phyloP scores from a whole-genome alignment of 2,329 filamentous ascomycete species.

The Xylogone sp. region DNA sequence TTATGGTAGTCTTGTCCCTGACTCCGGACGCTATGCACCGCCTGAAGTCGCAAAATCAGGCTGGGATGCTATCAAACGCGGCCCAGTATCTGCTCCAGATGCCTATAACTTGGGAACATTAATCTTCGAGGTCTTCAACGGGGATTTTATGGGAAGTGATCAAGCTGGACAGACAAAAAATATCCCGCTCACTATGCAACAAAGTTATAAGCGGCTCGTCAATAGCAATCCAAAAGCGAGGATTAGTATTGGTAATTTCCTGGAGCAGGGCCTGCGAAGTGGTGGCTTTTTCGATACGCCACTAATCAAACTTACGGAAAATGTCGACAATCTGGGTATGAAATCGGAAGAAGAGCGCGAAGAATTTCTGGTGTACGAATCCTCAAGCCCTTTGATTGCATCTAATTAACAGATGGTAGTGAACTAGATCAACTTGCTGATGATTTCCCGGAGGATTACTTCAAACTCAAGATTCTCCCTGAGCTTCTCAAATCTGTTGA shows the following conservation, averaged over 20 bases:
- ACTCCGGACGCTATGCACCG: slow-evolving; percentile 77
- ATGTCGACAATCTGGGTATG: slow-evolving; percentile 86
- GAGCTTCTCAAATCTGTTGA: slow-evolving; percentile 98
- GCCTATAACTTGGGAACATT: slow-evolving; percentile 82
- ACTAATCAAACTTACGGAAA: slow-evolving; percentile 86
- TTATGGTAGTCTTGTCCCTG: slow-evolving; percentile 83
- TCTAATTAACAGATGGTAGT: slow-evolving; percentile 26
- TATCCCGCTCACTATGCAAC: slow-evolving; percentile 83
- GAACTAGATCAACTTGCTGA: slow-evolving; percentile 84
- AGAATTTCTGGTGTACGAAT: slow-evolving; percentile 66
- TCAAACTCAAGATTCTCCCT: slow-evolving; percentile 93
- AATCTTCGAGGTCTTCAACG: slow-evolving; percentile 90
- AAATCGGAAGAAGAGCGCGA: slow-evolving; percentile 84
- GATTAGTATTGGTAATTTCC: slow-evolving; percentile 77
- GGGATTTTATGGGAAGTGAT: slow-evolving; percentile 69
- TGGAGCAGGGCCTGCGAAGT: slow-evolving; percentile 79
- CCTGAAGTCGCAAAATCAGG: slow-evolving; percentile 82
- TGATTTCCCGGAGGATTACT: slow-evolving; percentile 96
- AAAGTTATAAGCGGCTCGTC: slow-evolving; percentile 84
- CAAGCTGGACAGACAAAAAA: slow-evolving; percentile 83
- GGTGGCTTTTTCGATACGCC: slow-evolving; percentile 92
- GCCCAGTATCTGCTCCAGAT: slow-evolving; percentile 77
- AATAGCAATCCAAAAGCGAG: slow-evolving; percentile 87
- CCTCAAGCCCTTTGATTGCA: neutral
- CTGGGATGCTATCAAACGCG: slow-evolving; percentile 88